Conservation (phyloP, 1,284 basidiomycete species). For the Dichomitus squalens region DNA sequence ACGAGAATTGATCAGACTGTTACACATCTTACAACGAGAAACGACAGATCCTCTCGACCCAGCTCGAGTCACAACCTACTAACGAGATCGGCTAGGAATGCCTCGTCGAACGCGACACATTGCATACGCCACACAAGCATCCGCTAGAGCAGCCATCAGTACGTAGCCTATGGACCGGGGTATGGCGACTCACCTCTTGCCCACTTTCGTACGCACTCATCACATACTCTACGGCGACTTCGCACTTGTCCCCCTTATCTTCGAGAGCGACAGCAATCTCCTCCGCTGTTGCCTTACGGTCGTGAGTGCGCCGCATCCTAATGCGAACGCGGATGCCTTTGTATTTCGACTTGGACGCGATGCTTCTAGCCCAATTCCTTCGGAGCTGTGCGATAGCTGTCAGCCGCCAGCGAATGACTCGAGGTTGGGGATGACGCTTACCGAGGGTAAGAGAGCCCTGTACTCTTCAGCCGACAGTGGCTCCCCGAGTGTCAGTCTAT, state of each 20-base stretch:
- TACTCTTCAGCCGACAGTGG: constrained; percentile 24
- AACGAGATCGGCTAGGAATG: neutral
- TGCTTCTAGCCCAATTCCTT: constrained; percentile 9
- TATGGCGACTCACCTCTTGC: constrained; percentile 1
- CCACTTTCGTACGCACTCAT: constrained; percentile 1
- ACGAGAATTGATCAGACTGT: no score
- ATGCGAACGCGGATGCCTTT: constrained; percentile 20
- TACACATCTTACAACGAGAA: no score
- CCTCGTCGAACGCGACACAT: constrained; percentile 3
- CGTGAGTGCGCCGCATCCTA: constrained; percentile 4
- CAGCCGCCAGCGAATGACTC: neutral
- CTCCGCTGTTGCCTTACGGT: constrained; percentile 19
- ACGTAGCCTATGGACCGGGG: no score
- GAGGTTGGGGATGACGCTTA: neutral
- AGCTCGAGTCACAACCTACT: neutral
- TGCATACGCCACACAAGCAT: constrained; percentile 2
- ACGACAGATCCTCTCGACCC: no score
- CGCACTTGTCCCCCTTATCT: neutral
- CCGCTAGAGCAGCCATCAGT: neutral
- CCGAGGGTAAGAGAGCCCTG: neutral
- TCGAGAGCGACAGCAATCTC: constrained; percentile 14
- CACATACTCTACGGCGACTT: neutral
- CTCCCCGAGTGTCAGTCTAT: constrained; percentile 6
- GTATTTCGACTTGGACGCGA: constrained; percentile 3
- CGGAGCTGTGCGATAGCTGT: neutral